Conservation (phyloP, 306 rosid species). For the Crataegus laevigata region DNA sequence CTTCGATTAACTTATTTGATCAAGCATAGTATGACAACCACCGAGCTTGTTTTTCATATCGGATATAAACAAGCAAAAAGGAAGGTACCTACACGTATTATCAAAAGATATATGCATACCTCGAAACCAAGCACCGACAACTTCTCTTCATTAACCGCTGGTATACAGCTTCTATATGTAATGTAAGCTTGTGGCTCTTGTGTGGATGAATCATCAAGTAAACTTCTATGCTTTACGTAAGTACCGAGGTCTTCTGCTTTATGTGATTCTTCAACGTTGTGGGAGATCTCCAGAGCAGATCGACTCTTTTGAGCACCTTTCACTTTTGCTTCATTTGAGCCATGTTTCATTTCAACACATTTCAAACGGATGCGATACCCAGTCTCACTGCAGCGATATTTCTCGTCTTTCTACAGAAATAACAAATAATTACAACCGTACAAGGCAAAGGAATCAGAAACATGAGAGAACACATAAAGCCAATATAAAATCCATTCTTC, state of each 20-base stretch:
- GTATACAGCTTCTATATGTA: constrained; percentile 81
- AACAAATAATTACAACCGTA: constrained; percentile 2
- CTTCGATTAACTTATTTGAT: background rate
- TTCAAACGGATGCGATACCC: constrained; percentile 87
- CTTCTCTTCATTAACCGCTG: constrained; percentile 65
- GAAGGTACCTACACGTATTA: background rate
- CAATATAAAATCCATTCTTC: background rate
- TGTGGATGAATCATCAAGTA: constrained; percentile 36
- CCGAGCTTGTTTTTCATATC: background rate
- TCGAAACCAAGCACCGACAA: constrained; percentile 69
- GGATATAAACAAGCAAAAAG: background rate
- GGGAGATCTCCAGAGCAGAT: constrained; percentile 37
- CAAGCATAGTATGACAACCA: background rate
- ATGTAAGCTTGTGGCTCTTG: constrained; percentile 43
- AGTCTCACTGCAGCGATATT: constrained; percentile 89
- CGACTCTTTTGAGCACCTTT: constrained; percentile 29
- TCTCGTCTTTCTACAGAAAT: constrained; percentile 45
- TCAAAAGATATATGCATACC: constrained; percentile 32
- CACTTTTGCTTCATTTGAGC: constrained; percentile 21
- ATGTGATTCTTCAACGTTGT: constrained; percentile 18
- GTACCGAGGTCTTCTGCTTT: constrained; percentile 22
- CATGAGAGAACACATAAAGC: background rate
- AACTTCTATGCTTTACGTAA: constrained; percentile 34
- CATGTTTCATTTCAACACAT: constrained; percentile 56
- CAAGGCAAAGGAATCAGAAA: background rate